Evolutionary conservation across 2,329 filamentous ascomycete genomes (phyloP).

Genomic region (Escovopsis sp.): DNA sequence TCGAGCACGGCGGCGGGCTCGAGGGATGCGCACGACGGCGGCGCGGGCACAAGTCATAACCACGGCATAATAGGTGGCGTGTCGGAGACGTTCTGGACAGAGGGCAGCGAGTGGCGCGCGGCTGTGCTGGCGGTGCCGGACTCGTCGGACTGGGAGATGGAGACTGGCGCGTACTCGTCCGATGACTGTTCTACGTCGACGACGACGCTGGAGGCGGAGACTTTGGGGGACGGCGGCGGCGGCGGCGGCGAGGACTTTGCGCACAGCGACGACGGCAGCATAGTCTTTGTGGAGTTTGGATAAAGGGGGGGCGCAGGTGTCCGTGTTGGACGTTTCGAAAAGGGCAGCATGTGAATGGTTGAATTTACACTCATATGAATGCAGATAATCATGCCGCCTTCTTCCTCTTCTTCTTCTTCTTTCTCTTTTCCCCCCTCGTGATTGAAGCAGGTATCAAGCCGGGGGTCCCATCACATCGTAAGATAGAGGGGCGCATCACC

Average conservation of each 20-base stretch:
- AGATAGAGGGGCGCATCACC: constrained; percentile 19
- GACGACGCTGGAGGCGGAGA: neutral
- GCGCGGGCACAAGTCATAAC: constrained; percentile 21
- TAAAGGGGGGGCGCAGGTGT: too few species aligned
- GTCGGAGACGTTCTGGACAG: constrained; percentile 19
- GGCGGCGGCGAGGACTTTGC: neutral
- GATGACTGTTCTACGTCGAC: constrained; percentile 1
- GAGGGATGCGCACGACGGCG: constrained; percentile 25
- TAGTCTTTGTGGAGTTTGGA: neutral
- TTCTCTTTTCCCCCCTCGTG: neutral
- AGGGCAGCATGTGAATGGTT: constrained; percentile 3
- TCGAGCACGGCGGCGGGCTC: constrained; percentile 20
- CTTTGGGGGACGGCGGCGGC: neutral
- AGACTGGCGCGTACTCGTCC: constrained; percentile 2
- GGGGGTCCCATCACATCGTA: too few species aligned
- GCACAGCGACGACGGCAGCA: constrained; percentile 5
- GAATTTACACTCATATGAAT: neutral
- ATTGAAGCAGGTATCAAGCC: neutral
- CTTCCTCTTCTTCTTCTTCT: neutral
- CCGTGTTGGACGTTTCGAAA: too few species aligned
- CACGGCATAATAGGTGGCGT: too few species aligned
- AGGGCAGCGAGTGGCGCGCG: constrained; percentile 18
- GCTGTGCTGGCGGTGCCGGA: constrained; percentile 21
- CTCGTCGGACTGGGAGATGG: constrained; percentile 12
- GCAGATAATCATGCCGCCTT: neutral